phyloP scores from a whole-genome alignment of 345 rosid genomes.

The Lepidium africanum region DNA sequence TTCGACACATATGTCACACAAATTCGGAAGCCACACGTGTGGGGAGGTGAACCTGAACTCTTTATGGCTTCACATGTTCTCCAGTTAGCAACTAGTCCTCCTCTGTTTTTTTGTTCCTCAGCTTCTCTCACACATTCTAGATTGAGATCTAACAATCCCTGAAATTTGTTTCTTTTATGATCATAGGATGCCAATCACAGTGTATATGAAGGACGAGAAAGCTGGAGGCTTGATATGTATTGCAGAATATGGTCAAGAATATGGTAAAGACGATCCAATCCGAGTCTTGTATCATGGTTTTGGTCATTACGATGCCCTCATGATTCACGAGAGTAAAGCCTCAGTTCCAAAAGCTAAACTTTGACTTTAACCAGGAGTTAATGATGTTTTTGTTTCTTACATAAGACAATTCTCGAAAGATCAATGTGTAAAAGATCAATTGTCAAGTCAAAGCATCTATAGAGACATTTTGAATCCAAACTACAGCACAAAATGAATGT shows the following conservation, averaged over 20 bases:
- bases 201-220: slow-evolving; percentile 63
- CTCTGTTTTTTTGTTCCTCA: neutral
- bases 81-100: slow-evolving; percentile 22
- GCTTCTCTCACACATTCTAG: neutral
- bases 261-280: slow-evolving; percentile 70
- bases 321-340: slow-evolving; percentile 21
- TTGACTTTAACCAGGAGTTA: slow-evolving; percentile 6
- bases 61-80: slow-evolving; percentile 97
- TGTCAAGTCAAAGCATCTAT: too few species aligned
- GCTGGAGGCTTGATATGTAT: slow-evolving; percentile 73
- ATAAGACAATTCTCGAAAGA: too few species aligned
- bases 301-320: slow-evolving; percentile 86
- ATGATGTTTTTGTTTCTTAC: slow-evolving; percentile 11
- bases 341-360: slow-evolving; percentile 22
- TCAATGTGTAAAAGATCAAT: too few species aligned
- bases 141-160: neutral
- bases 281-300: slow-evolving; percentile 77
- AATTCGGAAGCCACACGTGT: slow-evolving; percentile 78
- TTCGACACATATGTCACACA: slow-evolving; percentile 67
- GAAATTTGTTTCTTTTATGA: neutral
- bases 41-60: slow-evolving; percentile 99
- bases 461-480: too few species aligned
- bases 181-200: slow-evolving; percentile 85
- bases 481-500: too few species aligned
- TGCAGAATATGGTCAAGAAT: slow-evolving; percentile 90